A percentile compares a stretch with the other conserved stretches of the same genome.
These are phyloP conservation scores for Hortaea werneckii DNA, from an alignment of 2,329 filamentous ascomycete species.

Conservation along the genomic window DNA sequence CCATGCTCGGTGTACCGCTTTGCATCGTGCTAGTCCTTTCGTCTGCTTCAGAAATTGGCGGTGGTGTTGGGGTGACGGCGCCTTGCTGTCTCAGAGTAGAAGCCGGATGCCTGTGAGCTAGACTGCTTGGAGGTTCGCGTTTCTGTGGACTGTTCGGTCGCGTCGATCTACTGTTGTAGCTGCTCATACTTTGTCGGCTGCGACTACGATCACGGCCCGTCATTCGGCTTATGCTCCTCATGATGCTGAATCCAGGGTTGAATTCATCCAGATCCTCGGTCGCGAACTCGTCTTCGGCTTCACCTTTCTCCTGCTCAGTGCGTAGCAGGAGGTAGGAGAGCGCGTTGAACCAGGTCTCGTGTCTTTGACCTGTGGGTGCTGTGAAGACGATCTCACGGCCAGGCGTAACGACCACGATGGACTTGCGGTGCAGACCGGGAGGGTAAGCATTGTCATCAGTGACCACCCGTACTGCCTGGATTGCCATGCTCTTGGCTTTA, in stretches of 20 bases:
- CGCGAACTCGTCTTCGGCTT: conserved; percentile 48
- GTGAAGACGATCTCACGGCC: conserved; percentile 89
- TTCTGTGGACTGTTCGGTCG: conserved; percentile 52
- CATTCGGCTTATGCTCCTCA: conserved; percentile 42
- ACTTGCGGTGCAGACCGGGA: conserved; percentile 88
- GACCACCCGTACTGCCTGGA: conserved; percentile 85
- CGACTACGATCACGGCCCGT: conserved; percentile 37
- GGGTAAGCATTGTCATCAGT: conserved; percentile 92
- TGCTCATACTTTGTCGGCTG: conserved; percentile 28
- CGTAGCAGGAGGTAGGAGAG: conserved; percentile 84
- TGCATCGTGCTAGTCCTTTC: background rate
- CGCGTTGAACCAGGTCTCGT: conserved; percentile 98
- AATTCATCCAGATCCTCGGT: conserved; percentile 62
- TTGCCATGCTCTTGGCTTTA: conserved; percentile 79
- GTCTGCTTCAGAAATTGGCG: background rate
- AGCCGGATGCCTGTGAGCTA: conserved; percentile 3
- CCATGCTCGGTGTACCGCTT: conserved; percentile 2
- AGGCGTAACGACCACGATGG: conserved; percentile 78
- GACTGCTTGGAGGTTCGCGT: conserved; percentile 8
- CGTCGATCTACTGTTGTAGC: conserved; percentile 44
- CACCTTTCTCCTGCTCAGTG: conserved; percentile 40
- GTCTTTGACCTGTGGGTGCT: conserved; percentile 81
- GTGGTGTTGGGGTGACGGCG: conserved; percentile 7
- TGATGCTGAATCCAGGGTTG: conserved; percentile 50
- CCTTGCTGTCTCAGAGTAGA: background rate